These are phyloP conservation scores for Mycosphaerella sp. DNA, from an alignment of 2,329 filamentous ascomycete genomes.

Conservation along the genomic window DNA sequence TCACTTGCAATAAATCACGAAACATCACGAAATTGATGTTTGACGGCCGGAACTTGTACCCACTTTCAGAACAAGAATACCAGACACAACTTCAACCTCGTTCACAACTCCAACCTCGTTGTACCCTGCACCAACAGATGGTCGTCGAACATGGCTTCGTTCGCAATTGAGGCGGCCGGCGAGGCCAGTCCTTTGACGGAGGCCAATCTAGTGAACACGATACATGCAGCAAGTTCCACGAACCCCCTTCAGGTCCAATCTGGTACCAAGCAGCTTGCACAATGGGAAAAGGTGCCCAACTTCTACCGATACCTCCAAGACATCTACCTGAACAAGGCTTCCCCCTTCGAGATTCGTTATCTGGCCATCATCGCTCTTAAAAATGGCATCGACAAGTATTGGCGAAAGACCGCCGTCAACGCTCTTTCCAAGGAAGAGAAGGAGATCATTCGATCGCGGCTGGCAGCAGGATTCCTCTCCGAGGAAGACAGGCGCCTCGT, in stretches of 20 bases:
- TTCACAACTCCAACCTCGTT: not conserved
- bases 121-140: not conserved
- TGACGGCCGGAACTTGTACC: not conserved
- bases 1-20: not conserved
- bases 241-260: slow-evolving; percentile 46
- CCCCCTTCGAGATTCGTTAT: slow-evolving; percentile 74
- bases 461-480: slow-evolving; percentile 69
- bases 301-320: slow-evolving; percentile 50
- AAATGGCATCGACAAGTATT: slow-evolving; percentile 92
- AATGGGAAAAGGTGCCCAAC: slow-evolving; percentile 44
- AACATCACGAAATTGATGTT: not conserved
- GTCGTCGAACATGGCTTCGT: slow-evolving; percentile 18
- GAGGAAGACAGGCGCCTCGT: slow-evolving; percentile 72
- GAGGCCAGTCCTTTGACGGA: slow-evolving; percentile 60
- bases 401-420: slow-evolving; percentile 71
- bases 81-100: not conserved
- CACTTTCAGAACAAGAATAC: not conserved
- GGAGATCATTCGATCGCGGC: slow-evolving; percentile 62
- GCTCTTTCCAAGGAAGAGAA: slow-evolving; percentile 66
- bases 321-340: slow-evolving; percentile 70
- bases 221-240: slow-evolving; percentile 44
- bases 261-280: slow-evolving; percentile 47
- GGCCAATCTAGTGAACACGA: slow-evolving; percentile 42
- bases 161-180: slow-evolving; percentile 63
- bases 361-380: slow-evolving; percentile 91